Evolutionary conservation across 805 yeast species (phyloP).

Genomic region (Yamadazyma olivae): DNA sequence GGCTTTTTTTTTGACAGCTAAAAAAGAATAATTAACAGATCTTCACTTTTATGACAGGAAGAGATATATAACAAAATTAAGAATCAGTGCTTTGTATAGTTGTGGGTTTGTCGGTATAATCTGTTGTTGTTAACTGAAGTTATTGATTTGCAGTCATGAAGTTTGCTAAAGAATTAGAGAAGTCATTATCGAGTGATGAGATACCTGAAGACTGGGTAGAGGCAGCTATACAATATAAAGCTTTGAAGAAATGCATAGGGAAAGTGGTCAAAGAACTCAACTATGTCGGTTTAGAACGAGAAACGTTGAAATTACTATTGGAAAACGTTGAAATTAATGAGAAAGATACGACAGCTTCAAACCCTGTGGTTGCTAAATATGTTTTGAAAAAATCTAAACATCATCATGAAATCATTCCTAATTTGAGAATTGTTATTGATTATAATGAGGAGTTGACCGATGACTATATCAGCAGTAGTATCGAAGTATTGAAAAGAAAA

Average conservation of each 20-base stretch:
- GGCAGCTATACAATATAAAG: conserved; percentile 70
- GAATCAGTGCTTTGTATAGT: too few relatives aligned
- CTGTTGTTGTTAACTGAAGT: neutral
- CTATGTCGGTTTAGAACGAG: conserved; percentile 53
- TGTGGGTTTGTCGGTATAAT: neutral
- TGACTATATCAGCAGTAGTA: conserved; percentile 24
- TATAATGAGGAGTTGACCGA: conserved; percentile 21
- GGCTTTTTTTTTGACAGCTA: neutral
- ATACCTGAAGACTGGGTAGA: conserved; percentile 68
- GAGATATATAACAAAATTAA: too few relatives aligned
- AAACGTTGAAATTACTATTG: conserved; percentile 36
- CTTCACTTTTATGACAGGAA: neutral
- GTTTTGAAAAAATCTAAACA: conserved; percentile 27
- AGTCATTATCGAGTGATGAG: conserved; percentile 55
- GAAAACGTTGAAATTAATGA: conserved; percentile 31
- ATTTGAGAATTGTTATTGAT: conserved; percentile 36
- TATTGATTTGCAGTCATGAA: conserved; percentile 49
- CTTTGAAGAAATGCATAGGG: conserved; percentile 63
- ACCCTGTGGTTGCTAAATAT: conserved; percentile 43
- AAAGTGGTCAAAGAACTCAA: conserved; percentile 63
- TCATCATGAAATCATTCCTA: conserved; percentile 30
- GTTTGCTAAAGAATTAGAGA: conserved; percentile 70
- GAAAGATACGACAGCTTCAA: conserved; percentile 28
- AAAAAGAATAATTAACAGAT: too few relatives aligned
- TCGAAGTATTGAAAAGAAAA: conserved; percentile 8